Evolutionary conservation across 257 asterid genomes (phyloP), one percentile per base, ranked within the genome.

Genomic region (Solanum paucissectum): DNA sequence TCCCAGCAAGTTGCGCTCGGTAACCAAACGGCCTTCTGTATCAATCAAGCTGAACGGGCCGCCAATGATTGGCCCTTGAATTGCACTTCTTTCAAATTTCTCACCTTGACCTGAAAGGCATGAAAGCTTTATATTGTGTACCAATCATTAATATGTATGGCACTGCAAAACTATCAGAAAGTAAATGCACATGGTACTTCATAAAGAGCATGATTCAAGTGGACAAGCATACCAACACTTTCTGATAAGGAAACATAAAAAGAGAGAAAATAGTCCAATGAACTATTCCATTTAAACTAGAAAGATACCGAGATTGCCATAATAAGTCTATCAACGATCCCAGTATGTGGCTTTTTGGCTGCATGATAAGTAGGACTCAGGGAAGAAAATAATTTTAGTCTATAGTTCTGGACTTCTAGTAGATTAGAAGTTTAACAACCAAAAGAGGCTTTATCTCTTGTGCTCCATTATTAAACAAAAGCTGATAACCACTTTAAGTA

Each of bases 61-160:
- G 86, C 99, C 99, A 87, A 97, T 96, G 49, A 93, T 94, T 13
- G 98, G 98, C 83, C 99, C 99, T 90, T 94, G 92, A 86, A 84
- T 92, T 88, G 97, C 88, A 91, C 98, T 93, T 91, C 98, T 94
- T 92, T 96, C 98, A 89, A 87, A 96, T 92, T 96, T 96, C 88
- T 87, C 98, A 32, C 96, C 99, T 92, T 93, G 91, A 83, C 99
- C 99, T 97, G 90, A 87, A 82, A 38, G 46, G 29, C 40, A 34
- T 49, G 86, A 82, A 74, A 82, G 44, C 32, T 49, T 52, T 18
- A 82, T 49, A 20, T 18, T 49, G 85, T 82, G 36, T 29, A 49
- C 42, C 69, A 82, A 18, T 82, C 23, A 46, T 29, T 82, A 32
- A 82, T 18, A 82, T 49, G 10, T 82, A 29, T 49, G 44, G 69